These are phyloP conservation scores for Escallonia herrerae DNA, from an alignment of 129 eudicot genomes.

Conservation along the genomic window DNA sequence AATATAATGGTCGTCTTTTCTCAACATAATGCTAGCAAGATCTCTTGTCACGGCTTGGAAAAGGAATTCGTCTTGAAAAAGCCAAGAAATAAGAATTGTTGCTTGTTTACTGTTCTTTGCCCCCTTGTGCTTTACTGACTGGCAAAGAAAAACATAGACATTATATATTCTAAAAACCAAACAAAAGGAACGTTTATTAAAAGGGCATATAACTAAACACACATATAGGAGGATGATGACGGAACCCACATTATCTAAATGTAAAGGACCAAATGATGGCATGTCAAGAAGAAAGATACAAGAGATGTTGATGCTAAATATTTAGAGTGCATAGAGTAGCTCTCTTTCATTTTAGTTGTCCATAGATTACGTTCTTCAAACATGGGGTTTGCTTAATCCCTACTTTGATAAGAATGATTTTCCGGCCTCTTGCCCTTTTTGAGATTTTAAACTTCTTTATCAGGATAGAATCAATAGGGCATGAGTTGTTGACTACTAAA, in stretches of 20 bases:
- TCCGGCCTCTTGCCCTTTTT: too few relatives aligned
- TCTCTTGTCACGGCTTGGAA: conserved; percentile 43
- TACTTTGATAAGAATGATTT: too few relatives aligned
- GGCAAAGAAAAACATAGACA: background rate
- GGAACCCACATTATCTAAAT: background rate
- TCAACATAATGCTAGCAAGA: conserved; percentile 41
- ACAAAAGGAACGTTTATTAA: background rate
- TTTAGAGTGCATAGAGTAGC: background rate
- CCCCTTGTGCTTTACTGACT: conserved; percentile 56
- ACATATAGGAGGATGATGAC: too few relatives aligned
- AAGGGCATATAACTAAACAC: background rate
- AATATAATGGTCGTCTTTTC: conserved; percentile 74
- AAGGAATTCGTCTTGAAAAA: conserved; percentile 63
- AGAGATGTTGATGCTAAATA: background rate
- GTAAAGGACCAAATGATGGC: background rate
- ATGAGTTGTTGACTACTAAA: too few relatives aligned
- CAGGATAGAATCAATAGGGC: too few relatives aligned
- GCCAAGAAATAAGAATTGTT: conserved; percentile 77
- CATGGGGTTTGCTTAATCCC: too few relatives aligned
- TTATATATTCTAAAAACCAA: background rate
- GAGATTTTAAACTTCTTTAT: too few relatives aligned
- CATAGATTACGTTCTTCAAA: too few relatives aligned
- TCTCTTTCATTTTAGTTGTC: too few relatives aligned
- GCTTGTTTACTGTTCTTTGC: conserved; percentile 51
- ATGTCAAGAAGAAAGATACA: background rate